Conservation (phyloP, 2,329 filamentous ascomycete genomes). For the Trichoderma cornu-damae region DNA sequence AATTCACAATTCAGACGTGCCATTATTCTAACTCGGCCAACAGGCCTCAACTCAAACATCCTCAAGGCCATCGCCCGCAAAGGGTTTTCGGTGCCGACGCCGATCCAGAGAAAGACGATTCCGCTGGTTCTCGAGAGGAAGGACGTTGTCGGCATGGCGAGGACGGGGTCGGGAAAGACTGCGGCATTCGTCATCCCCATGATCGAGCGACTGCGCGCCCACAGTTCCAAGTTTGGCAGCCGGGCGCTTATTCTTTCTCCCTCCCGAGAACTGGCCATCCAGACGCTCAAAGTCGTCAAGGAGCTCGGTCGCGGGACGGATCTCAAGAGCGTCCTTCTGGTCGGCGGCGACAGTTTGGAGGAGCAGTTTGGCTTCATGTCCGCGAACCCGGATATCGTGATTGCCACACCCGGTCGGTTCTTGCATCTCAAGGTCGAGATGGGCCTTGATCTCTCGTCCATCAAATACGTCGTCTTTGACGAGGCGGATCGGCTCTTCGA, state of each 20-base stretch:
- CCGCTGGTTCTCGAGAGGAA: slow-evolving; percentile 82
- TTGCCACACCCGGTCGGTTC: slow-evolving; percentile 94
- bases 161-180: slow-evolving; percentile 98
- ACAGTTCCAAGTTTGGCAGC: slow-evolving; percentile 80
- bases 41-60: slow-evolving; percentile 71
- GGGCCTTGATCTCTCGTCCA: slow-evolving; percentile 81
- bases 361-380: slow-evolving; percentile 94
- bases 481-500: slow-evolving; percentile 96
- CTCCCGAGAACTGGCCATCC: slow-evolving; percentile 86
- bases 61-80: slow-evolving; percentile 89
- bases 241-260: slow-evolving; percentile 86
- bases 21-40: not conserved
- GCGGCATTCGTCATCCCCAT: slow-evolving; percentile 97
- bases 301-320: slow-evolving; percentile 88
- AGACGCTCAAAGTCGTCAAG: slow-evolving; percentile 94
- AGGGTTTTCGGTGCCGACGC: slow-evolving; percentile 92
- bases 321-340: slow-evolving; percentile 80
- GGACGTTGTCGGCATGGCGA: slow-evolving; percentile 98
- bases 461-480: slow-evolving; percentile 94
- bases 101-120: slow-evolving; percentile 95
- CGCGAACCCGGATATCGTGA: slow-evolving; percentile 92
- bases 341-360: slow-evolving; percentile 92
- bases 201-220: slow-evolving; percentile 87
- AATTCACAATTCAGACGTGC: not conserved
- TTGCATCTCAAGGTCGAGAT: slow-evolving; percentile 97